These are phyloP conservation scores for Colletotrichum eleusines DNA, from an alignment of 2,329 filamentous ascomycete species.

Conservation along the genomic window DNA sequence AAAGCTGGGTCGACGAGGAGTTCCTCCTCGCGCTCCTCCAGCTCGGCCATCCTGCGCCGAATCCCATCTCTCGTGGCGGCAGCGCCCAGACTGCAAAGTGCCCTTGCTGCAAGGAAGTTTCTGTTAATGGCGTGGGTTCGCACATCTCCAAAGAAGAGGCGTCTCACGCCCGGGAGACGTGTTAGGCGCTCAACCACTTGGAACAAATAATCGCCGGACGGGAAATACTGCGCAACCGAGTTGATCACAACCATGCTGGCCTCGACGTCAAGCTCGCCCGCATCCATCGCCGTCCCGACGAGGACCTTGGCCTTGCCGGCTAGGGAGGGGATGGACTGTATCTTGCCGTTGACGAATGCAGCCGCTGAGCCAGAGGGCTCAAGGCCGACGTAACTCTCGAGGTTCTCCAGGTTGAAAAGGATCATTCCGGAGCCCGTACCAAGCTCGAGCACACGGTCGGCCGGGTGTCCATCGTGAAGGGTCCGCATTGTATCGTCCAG, in stretches of 20 bases:
- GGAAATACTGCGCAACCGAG: constrained; percentile 49
- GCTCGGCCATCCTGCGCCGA: constrained; percentile 34
- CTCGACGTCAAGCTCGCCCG: background rate
- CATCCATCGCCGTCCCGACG: constrained; percentile 43
- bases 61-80: constrained; percentile 23
- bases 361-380: constrained; percentile 46
- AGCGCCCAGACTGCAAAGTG: constrained; percentile 19
- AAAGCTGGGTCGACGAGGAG: constrained; percentile 46
- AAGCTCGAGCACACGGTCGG: constrained; percentile 46
- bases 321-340: constrained; percentile 32
- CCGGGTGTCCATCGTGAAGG: constrained; percentile 12
- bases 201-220: constrained; percentile 43
- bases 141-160: constrained; percentile 44
- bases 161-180: constrained; percentile 9
- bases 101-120: constrained; percentile 40
- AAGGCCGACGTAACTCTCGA: constrained; percentile 46
- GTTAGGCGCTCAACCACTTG: constrained; percentile 40
- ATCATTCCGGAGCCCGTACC: constrained; percentile 51
- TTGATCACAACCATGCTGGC: constrained; percentile 39
- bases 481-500: constrained; percentile 47
- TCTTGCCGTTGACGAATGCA: constrained; percentile 41
- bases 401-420: constrained; percentile 46
- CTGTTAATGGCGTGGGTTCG: constrained; percentile 41
- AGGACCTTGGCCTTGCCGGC: constrained; percentile 39
- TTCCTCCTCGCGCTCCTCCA: constrained; percentile 43